These are phyloP conservation scores for Clonostachys solani DNA, from an alignment of 2,329 filamentous ascomycete genomes.

Conservation along the genomic window DNA sequence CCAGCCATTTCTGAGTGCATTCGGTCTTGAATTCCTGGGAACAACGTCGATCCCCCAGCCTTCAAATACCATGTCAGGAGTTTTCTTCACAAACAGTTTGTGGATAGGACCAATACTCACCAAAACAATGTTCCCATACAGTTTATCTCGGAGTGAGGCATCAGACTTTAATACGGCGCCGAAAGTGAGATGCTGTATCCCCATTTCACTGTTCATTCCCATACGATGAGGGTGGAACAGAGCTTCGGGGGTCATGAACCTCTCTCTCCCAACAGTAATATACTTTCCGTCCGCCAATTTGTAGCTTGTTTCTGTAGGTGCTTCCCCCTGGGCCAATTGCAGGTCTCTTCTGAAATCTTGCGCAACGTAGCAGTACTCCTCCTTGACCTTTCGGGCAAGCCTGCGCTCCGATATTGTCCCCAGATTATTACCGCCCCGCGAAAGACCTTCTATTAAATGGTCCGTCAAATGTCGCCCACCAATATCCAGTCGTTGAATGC, in stretches of 20 bases:
- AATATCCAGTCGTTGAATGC: slow-evolving; percentile 99
- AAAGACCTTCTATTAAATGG: slow-evolving; percentile 99
- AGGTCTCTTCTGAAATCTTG: slow-evolving; percentile 99
- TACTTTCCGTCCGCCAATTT: slow-evolving; percentile 99
- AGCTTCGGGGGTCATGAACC: slow-evolving; percentile 98
- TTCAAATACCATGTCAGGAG: slow-evolving; percentile 24
- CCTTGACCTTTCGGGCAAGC: slow-evolving; percentile 99
- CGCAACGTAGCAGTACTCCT: slow-evolving; percentile 99
- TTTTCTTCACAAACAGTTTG: slow-evolving; percentile 4
- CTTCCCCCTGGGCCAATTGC: slow-evolving; percentile 98
- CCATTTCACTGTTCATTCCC: slow-evolving; percentile 87
- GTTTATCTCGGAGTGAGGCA: slow-evolving; percentile 99
- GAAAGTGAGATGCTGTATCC: slow-evolving; percentile 99
- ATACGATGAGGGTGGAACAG: slow-evolving; percentile 98
- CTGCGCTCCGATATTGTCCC: slow-evolving; percentile 99
- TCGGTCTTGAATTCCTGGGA: slow-evolving; percentile 99
- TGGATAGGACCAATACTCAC: slow-evolving; percentile 54
- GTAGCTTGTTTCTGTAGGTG: slow-evolving; percentile 98
- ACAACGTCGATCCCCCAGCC: slow-evolving; percentile 99
- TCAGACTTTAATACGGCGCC: slow-evolving; percentile 99
- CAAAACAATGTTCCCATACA: slow-evolving; percentile 99
- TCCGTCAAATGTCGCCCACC: slow-evolving; percentile 99
- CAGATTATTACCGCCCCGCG: slow-evolving; percentile 99
- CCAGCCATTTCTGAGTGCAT: slow-evolving; percentile 99
- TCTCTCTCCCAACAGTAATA: slow-evolving; percentile 99